Evolutionary conservation across 1,284 basidiomycete genomes (phyloP).

Genomic region (Vanrija sp.): DNA sequence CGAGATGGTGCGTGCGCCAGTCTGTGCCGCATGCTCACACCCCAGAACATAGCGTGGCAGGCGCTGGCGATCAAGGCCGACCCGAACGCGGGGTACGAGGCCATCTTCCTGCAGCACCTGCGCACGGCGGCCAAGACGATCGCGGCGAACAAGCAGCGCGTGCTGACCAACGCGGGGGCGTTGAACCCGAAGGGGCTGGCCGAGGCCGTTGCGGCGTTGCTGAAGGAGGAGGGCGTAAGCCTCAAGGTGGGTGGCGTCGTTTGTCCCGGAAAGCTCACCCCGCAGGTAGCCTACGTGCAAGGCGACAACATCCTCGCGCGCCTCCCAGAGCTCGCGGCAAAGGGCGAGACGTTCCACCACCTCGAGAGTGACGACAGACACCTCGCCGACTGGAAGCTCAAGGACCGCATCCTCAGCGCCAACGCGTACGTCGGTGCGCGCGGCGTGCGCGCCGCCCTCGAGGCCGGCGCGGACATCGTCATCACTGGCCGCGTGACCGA

Average conservation of each 20-base stretch:
- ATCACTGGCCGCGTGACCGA: constrained; percentile 30
- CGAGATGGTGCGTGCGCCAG: constrained; percentile 8
- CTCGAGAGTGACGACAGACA: constrained; percentile 8
- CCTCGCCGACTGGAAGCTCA: constrained; percentile 8
- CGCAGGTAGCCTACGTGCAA: constrained; percentile 12
- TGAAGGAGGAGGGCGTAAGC: constrained; percentile 1
- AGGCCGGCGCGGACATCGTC: constrained; percentile 28
- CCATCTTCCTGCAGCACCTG: constrained; percentile 18
- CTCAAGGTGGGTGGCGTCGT: constrained; percentile 1
- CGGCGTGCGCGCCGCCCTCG: constrained; percentile 9
- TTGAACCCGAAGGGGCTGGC: constrained; percentile 19
- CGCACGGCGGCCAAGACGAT: constrained; percentile 11
- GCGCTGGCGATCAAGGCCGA: constrained; percentile 15
- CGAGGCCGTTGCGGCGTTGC: constrained; percentile 7
- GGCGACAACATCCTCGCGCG: constrained; percentile 14
- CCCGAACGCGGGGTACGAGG: constrained; percentile 21
- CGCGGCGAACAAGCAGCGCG: constrained; percentile 11
- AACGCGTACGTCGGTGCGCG: constrained; percentile 20
- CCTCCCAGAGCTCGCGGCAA: constrained; percentile 5
- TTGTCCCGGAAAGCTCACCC: not conserved
- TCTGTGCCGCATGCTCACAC: no score
- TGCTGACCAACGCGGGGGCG: constrained; percentile 23
- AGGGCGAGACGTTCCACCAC: constrained; percentile 15
- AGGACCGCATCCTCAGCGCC: constrained; percentile 8
- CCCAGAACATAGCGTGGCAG: constrained; percentile 17